These are phyloP conservation scores for Cyphellophora attinorum DNA, from an alignment of 2,329 filamentous ascomycete genomes.

Conservation along the genomic window DNA sequence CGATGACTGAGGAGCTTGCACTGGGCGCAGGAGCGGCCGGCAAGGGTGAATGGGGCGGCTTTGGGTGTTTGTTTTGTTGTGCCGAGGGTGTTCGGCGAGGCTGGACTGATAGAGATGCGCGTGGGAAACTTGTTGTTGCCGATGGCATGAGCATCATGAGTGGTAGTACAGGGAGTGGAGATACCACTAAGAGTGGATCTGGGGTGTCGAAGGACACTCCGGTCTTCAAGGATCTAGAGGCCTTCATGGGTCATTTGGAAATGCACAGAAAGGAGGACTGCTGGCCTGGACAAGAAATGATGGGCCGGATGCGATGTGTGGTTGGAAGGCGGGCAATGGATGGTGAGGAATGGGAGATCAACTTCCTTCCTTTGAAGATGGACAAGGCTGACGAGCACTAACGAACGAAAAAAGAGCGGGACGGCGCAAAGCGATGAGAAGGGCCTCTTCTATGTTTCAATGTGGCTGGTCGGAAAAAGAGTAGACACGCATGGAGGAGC, in stretches of 20 bases:
- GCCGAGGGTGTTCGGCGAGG: slow-evolving; percentile 24
- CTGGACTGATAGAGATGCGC: slow-evolving; percentile 6
- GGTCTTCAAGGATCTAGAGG: slow-evolving; percentile 29
- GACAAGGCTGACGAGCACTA: too few relatives aligned
- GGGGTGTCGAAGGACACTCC: slow-evolving; percentile 17
- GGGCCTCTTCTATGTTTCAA: too few relatives aligned
- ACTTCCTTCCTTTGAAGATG: slow-evolving; percentile 28
- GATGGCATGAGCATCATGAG: slow-evolving; percentile 5
- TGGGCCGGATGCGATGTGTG: slow-evolving; percentile 34
- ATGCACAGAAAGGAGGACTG: slow-evolving; percentile 24
- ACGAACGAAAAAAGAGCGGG: too few relatives aligned
- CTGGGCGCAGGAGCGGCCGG: slow-evolving; percentile 10
- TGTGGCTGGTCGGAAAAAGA: too few relatives aligned
- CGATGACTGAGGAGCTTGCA: slow-evolving; percentile 13
- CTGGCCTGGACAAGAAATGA: slow-evolving; percentile 25
- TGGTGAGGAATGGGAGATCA: slow-evolving; percentile 39
- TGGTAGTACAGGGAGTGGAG: not conserved
- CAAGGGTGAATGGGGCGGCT: slow-evolving; percentile 21
- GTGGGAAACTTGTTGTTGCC: not conserved
- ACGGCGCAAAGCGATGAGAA: too few relatives aligned
- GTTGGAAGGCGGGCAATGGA: slow-evolving; percentile 28
- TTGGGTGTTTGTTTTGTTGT: slow-evolving; percentile 39
- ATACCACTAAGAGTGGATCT: not conserved
- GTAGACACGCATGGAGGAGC: too few relatives aligned
- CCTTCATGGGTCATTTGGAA: slow-evolving; percentile 35